Conservation (phyloP, 2,329 filamentous ascomycete species). For the Sphaerulina vaccinii region DNA sequence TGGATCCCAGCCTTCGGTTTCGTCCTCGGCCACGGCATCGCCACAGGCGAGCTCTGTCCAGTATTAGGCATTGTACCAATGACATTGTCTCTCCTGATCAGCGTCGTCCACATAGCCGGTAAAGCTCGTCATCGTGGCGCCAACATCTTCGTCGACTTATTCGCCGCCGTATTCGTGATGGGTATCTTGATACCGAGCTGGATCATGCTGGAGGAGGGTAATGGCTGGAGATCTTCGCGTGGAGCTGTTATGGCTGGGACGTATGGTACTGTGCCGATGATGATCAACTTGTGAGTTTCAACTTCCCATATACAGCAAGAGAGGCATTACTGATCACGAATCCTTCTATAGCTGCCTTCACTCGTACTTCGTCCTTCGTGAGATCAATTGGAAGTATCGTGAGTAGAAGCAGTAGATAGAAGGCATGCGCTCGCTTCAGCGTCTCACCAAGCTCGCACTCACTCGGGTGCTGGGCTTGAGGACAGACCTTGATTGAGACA, state of each 20-base stretch:
- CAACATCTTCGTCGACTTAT: neutral
- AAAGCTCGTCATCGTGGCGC: neutral
- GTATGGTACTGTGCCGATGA: neutral
- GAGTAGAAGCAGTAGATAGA: no score
- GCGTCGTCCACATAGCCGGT: neutral
- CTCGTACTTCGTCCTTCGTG: neutral
- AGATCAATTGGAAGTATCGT: slow-evolving; percentile 4
- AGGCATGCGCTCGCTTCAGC: no score
- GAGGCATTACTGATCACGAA: neutral
- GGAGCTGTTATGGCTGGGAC: neutral
- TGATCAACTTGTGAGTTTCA: neutral
- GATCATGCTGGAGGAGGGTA: neutral
- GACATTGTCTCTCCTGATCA: neutral
- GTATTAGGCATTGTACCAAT: neutral
- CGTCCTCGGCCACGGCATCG: neutral
- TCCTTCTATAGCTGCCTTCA: neutral
- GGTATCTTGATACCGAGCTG: neutral
- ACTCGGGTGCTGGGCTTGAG: no score
- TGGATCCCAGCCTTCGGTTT: neutral
- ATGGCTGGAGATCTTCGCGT: neutral
- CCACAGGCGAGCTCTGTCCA: neutral
- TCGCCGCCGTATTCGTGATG: neutral
- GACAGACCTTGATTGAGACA: no score
- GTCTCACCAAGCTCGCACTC: no score
- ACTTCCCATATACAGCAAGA: no score